phyloP scores from a whole-genome alignment of 108 stramenopile genomes.

The Schizochytrium sp. region DNA sequence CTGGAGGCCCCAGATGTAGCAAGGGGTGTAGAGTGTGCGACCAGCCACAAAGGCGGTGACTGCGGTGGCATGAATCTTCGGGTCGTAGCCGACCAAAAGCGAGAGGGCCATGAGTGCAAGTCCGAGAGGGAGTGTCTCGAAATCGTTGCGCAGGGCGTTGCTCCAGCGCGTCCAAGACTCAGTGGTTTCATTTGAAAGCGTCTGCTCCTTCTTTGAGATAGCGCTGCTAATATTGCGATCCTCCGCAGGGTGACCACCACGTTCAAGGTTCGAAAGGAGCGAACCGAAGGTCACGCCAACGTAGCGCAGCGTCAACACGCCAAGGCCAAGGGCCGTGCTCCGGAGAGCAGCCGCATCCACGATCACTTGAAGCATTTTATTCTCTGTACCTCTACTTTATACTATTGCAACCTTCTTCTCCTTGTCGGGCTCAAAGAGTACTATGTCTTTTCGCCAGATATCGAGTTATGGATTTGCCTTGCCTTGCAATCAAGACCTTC shows the following conservation, averaged over 20 bases:
- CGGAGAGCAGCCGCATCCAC: slow-evolving; percentile 14
- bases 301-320: slow-evolving; percentile 15
- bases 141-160: slow-evolving; percentile 29
- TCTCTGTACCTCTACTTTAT: not conserved
- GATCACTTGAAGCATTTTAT: slow-evolving; percentile 1
- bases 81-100: slow-evolving; percentile 8
- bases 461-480: no score
- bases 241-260: slow-evolving; percentile 4
- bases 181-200: not conserved
- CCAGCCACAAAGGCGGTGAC: slow-evolving; percentile 26
- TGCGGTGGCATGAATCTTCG: not conserved
- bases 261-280: not conserved
- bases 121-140: not conserved
- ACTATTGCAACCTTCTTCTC: no score
- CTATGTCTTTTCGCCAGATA: no score
- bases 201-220: not conserved
- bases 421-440: no score
- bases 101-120: slow-evolving; percentile 20
- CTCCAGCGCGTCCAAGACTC: not conserved
- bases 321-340: slow-evolving; percentile 21
- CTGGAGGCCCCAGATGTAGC: not conserved
- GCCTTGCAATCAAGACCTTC: no score
- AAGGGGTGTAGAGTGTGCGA: not conserved
- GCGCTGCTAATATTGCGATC: not conserved
- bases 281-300: slow-evolving; percentile 8